phyloP scores from a whole-genome alignment of 768 basidiomycete species.

The Mycena kentingensis region DNA sequence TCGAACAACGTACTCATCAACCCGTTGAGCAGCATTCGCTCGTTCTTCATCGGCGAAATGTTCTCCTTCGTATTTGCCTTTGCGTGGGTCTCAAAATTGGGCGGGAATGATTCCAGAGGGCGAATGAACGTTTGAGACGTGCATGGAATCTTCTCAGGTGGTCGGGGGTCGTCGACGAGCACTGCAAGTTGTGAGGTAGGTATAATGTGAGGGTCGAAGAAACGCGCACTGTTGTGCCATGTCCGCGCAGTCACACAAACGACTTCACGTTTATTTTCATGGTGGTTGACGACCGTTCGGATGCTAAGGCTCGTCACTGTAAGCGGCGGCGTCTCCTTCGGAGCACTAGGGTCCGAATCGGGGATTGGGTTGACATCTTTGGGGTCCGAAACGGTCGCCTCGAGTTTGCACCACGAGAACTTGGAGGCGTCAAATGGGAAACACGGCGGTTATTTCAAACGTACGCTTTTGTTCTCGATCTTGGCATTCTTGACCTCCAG shows the following conservation, averaged over 20 bases:
- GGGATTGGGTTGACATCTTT: constrained; percentile 86
- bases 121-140: constrained; percentile 86
- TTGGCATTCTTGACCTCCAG: constrained; percentile 76
- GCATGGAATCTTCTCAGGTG: constrained; percentile 84
- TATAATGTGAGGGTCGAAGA: neutral
- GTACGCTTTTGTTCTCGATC: constrained; percentile 78
- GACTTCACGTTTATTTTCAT: constrained; percentile 91
- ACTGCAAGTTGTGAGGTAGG: constrained; percentile 45
- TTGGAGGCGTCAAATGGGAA: constrained; percentile 35
- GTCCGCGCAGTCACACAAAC: constrained; percentile 83
- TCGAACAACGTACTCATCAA: constrained; percentile 59
- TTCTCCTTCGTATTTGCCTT: constrained; percentile 62
- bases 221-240: constrained; percentile 65
- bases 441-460: constrained; percentile 25
- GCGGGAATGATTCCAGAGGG: constrained; percentile 84
- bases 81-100: constrained; percentile 75
- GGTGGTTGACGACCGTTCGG: constrained; percentile 91
- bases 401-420: constrained; percentile 98
- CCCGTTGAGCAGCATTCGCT: constrained; percentile 82
- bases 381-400: constrained; percentile 79
- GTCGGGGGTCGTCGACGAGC: constrained; percentile 87
- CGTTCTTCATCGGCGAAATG: constrained; percentile 77
- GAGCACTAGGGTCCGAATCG: constrained; percentile 67
- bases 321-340: constrained; percentile 83
- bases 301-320: constrained; percentile 88